These are phyloP conservation scores for Xanthoconium stramineum DNA, from an alignment of 768 basidiomycete genomes.

Conservation along the genomic window DNA sequence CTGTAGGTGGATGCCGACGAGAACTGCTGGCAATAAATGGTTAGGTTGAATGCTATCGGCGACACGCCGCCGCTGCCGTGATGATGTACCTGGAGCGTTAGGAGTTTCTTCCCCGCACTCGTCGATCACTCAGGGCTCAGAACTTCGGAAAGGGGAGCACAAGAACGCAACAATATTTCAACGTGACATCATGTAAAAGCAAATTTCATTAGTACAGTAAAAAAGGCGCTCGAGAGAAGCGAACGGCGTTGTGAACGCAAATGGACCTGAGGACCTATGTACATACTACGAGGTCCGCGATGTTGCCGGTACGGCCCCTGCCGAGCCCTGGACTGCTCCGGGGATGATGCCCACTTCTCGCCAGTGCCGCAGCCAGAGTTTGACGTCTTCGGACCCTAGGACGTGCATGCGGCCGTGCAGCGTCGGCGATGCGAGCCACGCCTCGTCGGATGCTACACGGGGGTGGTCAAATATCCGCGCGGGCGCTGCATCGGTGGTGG, in stretches of 20 bases:
- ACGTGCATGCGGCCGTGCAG: not conserved
- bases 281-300: no score
- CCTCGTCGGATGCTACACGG: not conserved
- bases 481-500: not conserved
- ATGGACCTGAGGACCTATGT: no score
- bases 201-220: not conserved
- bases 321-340: not conserved
- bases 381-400: constrained; percentile 5
- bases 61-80: not conserved
- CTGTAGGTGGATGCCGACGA: no score
- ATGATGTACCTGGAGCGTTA: not conserved
- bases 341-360: not conserved
- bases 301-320: no score
- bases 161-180: not conserved
- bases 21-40: no score
- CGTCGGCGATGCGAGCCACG: constrained; percentile 11
- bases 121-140: not conserved
- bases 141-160: not conserved
- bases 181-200: not conserved
- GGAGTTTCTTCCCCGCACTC: not conserved
- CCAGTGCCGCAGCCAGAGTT: constrained; percentile 11
- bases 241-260: not conserved
- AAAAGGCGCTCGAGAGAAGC: not conserved
- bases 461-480: constrained; percentile 3
- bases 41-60: no score